A percentile compares a stretch with the other conserved stretches of the same genome.
phyloP scores from a whole-genome alignment of 192 early-diverging fungal species.

The Dissophora ornata region DNA sequence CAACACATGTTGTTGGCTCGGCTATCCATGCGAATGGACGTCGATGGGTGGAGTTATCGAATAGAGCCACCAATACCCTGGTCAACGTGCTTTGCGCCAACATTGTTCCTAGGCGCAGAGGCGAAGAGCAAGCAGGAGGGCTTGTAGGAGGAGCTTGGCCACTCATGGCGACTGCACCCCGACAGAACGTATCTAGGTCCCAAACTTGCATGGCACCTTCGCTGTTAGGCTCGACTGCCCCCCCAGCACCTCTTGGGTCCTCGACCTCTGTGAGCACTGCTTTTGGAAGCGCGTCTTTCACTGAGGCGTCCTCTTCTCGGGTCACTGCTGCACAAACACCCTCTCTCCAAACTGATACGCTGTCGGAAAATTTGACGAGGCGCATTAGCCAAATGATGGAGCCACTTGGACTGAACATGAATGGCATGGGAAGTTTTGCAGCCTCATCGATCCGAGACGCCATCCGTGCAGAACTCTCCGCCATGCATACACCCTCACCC shows the following conservation, averaged over 20 bases:
- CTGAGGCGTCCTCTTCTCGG: neutral
- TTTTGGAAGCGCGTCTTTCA: neutral
- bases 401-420: constrained; percentile 10
- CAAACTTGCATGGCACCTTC: constrained; percentile 35
- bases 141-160: constrained; percentile 55
- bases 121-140: constrained; percentile 44
- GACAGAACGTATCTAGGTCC: constrained; percentile 16
- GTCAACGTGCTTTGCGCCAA: constrained; percentile 53
- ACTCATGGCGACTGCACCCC: constrained; percentile 44
- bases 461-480: constrained; percentile 17
- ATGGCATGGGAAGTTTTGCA: neutral
- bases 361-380: constrained; percentile 25
- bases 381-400: constrained; percentile 23
- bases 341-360: constrained; percentile 8
- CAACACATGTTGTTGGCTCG: constrained; percentile 48
- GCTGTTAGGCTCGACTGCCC: constrained; percentile 46
- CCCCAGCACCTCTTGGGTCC: constrained; percentile 41
- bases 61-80: constrained; percentile 48
- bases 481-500: constrained; percentile 13
- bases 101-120: constrained; percentile 37
- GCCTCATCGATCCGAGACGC: constrained; percentile 13
- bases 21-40: constrained; percentile 47
- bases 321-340: neutral
- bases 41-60: constrained; percentile 49
- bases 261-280: neutral